Percentiles rank a stretch among this genome's conserved stretches.
phyloP scores from a whole-genome alignment of 306 rosid species.

The Pachyrhizus erosus region DNA sequence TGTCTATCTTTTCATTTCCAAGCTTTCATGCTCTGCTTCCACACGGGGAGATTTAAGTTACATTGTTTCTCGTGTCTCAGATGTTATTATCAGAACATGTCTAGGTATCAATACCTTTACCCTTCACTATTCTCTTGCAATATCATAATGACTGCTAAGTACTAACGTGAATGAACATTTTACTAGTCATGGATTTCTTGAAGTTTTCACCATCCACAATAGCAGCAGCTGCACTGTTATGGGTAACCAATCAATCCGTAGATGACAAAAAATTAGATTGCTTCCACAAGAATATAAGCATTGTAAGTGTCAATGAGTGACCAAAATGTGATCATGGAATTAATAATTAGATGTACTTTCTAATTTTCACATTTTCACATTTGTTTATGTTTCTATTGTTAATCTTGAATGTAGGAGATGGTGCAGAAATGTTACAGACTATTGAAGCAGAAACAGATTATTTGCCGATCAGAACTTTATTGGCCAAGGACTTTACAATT shows the following conservation, averaged over 20 bases:
- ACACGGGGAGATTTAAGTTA: conserved; percentile 14
- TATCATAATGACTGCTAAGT: not conserved
- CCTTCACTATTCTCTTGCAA: not conserved
- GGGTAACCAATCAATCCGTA: conserved; percentile 42
- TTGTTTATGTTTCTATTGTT: not conserved
- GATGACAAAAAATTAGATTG: conserved; percentile 32
- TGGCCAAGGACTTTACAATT: conserved; percentile 26
- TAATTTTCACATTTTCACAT: not conserved
- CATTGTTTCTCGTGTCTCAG: conserved; percentile 40
- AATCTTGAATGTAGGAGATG: conserved; percentile 45
- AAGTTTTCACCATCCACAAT: conserved; percentile 54
- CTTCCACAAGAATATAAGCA: conserved; percentile 46
- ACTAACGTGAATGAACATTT: not conserved
- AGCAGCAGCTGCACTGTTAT: conserved; percentile 55
- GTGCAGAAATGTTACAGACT: conserved; percentile 50
- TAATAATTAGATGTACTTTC: not conserved
- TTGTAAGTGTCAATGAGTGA: conserved; percentile 40
- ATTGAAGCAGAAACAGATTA: conserved; percentile 47
- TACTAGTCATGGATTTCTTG: conserved; percentile 49
- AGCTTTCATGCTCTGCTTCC: conserved; percentile 40
- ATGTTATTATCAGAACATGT: conserved; percentile 49
- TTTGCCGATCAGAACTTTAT: conserved; percentile 23
- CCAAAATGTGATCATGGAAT: not conserved
- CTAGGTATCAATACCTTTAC: conserved; percentile 27
- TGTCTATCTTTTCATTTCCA: conserved; percentile 44